Evolutionary conservation across 805 yeast species (phyloP).

Genomic region (Lipomyces sp.): DNA sequence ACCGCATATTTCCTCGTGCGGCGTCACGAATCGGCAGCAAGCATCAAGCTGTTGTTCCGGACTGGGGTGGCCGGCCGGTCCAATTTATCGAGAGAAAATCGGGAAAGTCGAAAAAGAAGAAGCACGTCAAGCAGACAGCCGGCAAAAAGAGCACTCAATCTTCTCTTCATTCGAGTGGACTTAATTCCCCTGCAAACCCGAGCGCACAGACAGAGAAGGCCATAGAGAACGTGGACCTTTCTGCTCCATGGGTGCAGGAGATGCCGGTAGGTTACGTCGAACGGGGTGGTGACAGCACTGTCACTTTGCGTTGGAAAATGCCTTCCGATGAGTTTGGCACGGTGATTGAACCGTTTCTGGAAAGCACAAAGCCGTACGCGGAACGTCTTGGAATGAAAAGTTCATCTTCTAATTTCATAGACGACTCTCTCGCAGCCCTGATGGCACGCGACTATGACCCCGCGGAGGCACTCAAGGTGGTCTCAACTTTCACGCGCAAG

Average conservation of each 20-base stretch:
- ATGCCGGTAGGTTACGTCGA: slow-evolving; percentile 78
- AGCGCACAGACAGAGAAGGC: not conserved
- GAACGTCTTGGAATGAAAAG: slow-evolving; percentile 51
- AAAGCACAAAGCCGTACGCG: slow-evolving; percentile 57
- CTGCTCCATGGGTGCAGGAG: slow-evolving; percentile 73
- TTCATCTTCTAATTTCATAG: slow-evolving; percentile 77
- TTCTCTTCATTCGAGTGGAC: no score
- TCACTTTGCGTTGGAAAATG: slow-evolving; percentile 65
- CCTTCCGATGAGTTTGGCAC: slow-evolving; percentile 36
- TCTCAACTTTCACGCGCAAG: slow-evolving; percentile 51
- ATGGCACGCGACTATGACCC: slow-evolving; percentile 52
- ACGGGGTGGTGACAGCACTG: slow-evolving; percentile 68
- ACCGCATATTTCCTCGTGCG: slow-evolving; percentile 76
- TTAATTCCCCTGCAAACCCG: not conserved
- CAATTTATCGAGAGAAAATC: slow-evolving; percentile 42
- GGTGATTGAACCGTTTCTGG: slow-evolving; percentile 53
- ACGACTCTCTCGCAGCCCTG: slow-evolving; percentile 59
- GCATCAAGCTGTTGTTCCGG: slow-evolving; percentile 58
- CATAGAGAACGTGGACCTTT: not conserved
- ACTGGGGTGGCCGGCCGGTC: slow-evolving; percentile 64
- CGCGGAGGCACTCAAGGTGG: slow-evolving; percentile 48
- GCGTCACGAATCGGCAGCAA: slow-evolving; percentile 71
- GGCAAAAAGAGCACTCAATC: slow-evolving; percentile 23
- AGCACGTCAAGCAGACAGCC: slow-evolving; percentile 31
- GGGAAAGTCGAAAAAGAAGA: slow-evolving; percentile 34